Conservation (phyloP, 345 rosid species). For the Rhodomyrtus tomentosa region DNA sequence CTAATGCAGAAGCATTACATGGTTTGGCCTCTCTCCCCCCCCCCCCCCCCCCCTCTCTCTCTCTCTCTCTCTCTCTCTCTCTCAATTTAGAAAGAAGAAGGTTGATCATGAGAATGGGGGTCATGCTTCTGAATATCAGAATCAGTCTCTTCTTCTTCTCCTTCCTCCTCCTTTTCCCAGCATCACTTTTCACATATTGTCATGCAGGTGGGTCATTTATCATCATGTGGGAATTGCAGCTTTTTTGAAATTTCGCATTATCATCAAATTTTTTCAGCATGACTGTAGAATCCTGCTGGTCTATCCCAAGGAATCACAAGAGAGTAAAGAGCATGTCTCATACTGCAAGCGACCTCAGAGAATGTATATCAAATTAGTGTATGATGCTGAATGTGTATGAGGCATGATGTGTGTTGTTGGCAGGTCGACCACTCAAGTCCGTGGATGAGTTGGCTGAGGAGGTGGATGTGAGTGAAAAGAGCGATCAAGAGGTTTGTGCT, state of each 20-base stretch:
- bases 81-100: not conserved
- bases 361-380: not conserved
- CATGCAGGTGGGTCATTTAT: not conserved
- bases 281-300: not conserved
- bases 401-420: not conserved
- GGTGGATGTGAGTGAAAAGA: not conserved
- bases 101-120: not conserved
- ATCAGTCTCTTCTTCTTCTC: not conserved
- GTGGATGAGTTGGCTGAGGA: not conserved
- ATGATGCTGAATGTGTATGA: not conserved
- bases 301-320: not conserved
- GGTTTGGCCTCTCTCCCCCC: not conserved
- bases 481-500: not conserved
- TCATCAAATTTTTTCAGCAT: not conserved
- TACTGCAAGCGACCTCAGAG: not conserved
- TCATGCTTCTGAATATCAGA: conserved; percentile 1
- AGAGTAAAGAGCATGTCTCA: not conserved
- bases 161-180: not conserved
- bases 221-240: not conserved
- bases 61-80: not conserved
- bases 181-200: not conserved
- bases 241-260: not conserved
- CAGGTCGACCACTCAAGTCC: not conserved
- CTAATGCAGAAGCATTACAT: not conserved
- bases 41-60: not conserved